These are phyloP conservation scores for Phylloporus sp. DNA, from an alignment of 1,284 basidiomycete genomes.

Conservation along the genomic window DNA sequence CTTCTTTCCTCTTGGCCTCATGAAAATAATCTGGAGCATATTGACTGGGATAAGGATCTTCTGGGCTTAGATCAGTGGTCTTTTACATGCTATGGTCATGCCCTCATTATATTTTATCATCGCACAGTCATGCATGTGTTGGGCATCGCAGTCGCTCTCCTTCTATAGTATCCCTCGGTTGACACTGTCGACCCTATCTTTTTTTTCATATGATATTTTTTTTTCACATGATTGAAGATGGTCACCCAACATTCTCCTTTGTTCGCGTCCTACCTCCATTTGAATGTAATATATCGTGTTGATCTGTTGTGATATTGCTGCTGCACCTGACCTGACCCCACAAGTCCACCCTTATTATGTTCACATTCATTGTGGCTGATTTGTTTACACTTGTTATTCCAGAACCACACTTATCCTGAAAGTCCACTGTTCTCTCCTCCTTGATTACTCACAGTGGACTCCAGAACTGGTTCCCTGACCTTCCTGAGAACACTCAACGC, in stretches of 20 bases:
- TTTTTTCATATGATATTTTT: background rate
- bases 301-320: too few species aligned
- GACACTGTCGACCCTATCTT: background rate
- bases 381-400: too few species aligned
- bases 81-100: background rate
- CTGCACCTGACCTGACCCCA: too few species aligned
- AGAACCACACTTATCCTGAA: too few species aligned
- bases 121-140: background rate
- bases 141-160: background rate
- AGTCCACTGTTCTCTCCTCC: too few species aligned
- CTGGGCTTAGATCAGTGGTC: background rate
- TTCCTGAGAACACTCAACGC: too few species aligned
- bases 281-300: too few species aligned
- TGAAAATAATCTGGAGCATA: background rate
- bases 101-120: conserved; percentile 5
- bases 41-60: conserved; percentile 8
- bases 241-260: background rate
- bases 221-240: background rate
- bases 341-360: too few species aligned
- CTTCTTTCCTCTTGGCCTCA: conserved; percentile 8
- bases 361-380: too few species aligned
- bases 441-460: too few species aligned
- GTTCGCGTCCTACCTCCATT: too few species aligned
- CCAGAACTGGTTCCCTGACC: too few species aligned
- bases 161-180: background rate